These are phyloP conservation scores for Rutstroemia sp. DNA, from an alignment of 2,329 filamentous ascomycete genomes.

Conservation along the genomic window DNA sequence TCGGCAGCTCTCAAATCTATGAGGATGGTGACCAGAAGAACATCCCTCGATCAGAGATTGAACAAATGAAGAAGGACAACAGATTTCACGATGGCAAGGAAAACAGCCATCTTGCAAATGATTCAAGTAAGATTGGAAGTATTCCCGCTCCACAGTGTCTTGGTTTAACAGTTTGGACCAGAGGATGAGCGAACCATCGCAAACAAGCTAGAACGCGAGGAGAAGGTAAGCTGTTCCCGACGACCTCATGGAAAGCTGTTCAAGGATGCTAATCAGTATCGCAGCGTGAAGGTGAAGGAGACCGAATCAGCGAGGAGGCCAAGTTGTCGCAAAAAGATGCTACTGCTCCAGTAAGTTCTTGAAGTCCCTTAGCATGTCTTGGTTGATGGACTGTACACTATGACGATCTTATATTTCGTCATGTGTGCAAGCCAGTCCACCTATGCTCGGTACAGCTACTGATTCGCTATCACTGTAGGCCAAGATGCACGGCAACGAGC, in stretches of 20 bases:
- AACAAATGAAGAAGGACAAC: conserved; percentile 41
- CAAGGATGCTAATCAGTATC: not conserved
- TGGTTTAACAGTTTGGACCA: conserved; percentile 28
- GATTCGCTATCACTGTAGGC: conserved; percentile 36
- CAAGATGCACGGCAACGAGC: conserved; percentile 63
- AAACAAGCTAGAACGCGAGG: conserved; percentile 61
- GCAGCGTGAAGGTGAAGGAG: conserved; percentile 36
- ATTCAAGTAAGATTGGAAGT: conserved; percentile 54
- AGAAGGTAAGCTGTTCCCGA: conserved; percentile 33
- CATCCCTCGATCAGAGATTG: conserved; percentile 42
- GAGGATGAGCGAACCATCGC: conserved; percentile 66
- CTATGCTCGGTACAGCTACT: not conserved
- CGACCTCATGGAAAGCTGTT: not conserved
- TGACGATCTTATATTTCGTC: not conserved
- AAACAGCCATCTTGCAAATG: conserved; percentile 59
- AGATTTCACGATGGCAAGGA: conserved; percentile 66
- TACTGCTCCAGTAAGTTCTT: conserved; percentile 44
- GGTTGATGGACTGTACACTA: not conserved
- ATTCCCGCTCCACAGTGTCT: not conserved
- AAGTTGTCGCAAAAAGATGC: conserved; percentile 40
- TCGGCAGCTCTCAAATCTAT: conserved; percentile 61
- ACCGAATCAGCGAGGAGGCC: conserved; percentile 31
- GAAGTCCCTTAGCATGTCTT: conserved; percentile 8
- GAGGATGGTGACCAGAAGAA: conserved; percentile 70
- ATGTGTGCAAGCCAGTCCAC: not conserved